Base-by-base conservation (phyloP, 208 protist species). In the Acanthamoeba castellanii region DNA sequence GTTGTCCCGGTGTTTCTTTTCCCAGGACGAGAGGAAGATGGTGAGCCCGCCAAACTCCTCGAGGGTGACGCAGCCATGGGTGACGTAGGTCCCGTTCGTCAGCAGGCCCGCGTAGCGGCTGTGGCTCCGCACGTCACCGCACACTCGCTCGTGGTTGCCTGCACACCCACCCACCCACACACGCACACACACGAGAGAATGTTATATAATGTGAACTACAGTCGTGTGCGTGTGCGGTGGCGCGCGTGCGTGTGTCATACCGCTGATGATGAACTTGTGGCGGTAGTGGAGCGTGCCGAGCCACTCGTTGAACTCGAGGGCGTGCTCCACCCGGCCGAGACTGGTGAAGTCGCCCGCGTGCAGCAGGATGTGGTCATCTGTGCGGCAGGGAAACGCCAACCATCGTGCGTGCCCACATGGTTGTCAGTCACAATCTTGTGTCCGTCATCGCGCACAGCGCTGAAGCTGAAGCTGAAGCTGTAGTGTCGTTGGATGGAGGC, bases 291-390 rank as follows among this genome's bases (percentile, higher is more conserved):
- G 72, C 3, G 70, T 89, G 59, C 70, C 92, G 8, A 90, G 74
- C 78, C 74, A 94, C 18, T 90, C 52, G 57, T 90, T 94, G 74
- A 94, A 94, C 3, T 55, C 61, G 22, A 70, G 84, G 1, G 55
- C 57, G 34, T 93, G 64, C 45, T 93, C 45, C 42, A 22, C 6
- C 30, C 88, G 57, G 1, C 57, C 66, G 37, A 42, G 64, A 14
- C 66, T 72, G 37, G 57, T 89, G 92, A 87, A 94, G 57, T 94
- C 92, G 11, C 92, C 92, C 13, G 70, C 57, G 52, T 94, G 92
- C 16, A 94, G 34, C 57, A 94, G 81, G 34, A 94, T 94, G 66
- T 94, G 59, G 45, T 76, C 92, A 3, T 94, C 92, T 70, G 11
- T 4, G 3, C 76, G 32, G 14, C 47, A n/a, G 64, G 42, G 45